phyloP scores from a whole-genome alignment of 768 basidiomycete species.

The Amanita pallidorosea region DNA sequence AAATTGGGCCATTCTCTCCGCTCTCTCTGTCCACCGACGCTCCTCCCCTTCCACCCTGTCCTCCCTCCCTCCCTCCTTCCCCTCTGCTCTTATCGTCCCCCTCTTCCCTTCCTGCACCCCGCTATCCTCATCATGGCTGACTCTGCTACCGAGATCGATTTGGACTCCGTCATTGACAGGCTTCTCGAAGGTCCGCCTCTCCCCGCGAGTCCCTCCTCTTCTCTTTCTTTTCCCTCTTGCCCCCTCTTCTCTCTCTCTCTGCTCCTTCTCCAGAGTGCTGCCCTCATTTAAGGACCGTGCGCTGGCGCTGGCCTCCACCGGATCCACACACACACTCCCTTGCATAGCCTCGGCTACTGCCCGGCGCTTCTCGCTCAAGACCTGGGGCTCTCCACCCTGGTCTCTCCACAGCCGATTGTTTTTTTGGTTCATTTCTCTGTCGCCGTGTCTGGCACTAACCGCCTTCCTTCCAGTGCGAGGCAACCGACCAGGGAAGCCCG shows the following conservation, averaged over 20 bases:
- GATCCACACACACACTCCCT: too few species aligned
- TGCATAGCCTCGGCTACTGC: too few species aligned
- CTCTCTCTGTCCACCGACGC: constrained; percentile 5
- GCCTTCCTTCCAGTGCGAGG: constrained; percentile 65
- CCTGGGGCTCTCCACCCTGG: background rate
- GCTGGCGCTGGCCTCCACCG: background rate
- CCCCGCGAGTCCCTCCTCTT: too few species aligned
- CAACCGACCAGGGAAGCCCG: constrained; percentile 96
- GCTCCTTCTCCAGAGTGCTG: background rate
- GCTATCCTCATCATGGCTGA: constrained; percentile 49
- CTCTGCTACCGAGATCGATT: constrained; percentile 86
- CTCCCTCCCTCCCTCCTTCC: constrained; percentile 3
- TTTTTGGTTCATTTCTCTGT: constrained; percentile 1
- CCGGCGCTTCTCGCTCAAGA: too few species aligned
- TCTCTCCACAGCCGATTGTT: constrained; percentile 11
- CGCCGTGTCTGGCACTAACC: constrained; percentile 6
- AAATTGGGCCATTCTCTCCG: background rate
- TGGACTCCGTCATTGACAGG: constrained; percentile 98
- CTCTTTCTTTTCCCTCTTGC: too few species aligned
- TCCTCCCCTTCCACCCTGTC: constrained; percentile 2
- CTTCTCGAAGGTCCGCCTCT: constrained; percentile 73
- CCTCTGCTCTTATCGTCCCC: background rate
- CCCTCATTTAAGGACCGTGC: background rate
- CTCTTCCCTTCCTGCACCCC: background rate
- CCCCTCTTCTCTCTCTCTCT: too few species aligned